Evolutionary conservation across 2,329 filamentous ascomycete species (phyloP).

Genomic region (Colletotrichum melonis): DNA sequence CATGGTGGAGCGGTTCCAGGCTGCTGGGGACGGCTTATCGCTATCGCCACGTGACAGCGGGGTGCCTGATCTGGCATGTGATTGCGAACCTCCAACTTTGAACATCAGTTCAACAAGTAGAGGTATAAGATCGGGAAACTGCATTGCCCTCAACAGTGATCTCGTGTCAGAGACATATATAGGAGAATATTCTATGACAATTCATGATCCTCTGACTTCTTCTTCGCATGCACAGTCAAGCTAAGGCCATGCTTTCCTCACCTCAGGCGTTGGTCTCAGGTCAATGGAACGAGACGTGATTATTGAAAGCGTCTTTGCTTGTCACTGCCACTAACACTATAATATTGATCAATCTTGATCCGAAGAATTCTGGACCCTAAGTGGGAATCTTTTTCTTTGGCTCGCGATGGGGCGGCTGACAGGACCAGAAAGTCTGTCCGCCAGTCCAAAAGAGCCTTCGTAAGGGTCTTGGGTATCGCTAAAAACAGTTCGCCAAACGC

Average conservation of each 20-base stretch:
- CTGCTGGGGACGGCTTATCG: slow-evolving; percentile 29
- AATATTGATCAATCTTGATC: not conserved
- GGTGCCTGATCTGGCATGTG: slow-evolving; percentile 31
- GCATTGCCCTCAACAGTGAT: not conserved
- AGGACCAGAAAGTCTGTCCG: not conserved
- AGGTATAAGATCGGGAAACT: not conserved
- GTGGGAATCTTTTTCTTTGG: not conserved
- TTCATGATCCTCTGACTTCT: not conserved
- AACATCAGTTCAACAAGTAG: not conserved
- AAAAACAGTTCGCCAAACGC: slow-evolving; percentile 29
- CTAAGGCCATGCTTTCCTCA: not conserved
- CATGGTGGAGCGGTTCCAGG: slow-evolving; percentile 29
- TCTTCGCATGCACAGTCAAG: not conserved
- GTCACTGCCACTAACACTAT: not conserved
- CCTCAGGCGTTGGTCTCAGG: not conserved
- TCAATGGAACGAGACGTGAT: not conserved
- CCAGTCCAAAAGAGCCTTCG: not conserved
- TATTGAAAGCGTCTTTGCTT: not conserved
- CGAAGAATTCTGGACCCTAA: not conserved
- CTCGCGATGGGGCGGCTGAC: no score
- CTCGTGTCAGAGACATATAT: no score
- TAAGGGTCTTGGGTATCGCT: slow-evolving; percentile 19
- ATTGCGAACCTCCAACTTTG: not conserved
- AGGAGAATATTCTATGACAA: not conserved
- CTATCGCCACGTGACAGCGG: slow-evolving; percentile 34